Base-by-base conservation (phyloP, 2,329 filamentous ascomycete genomes). In the Aspergillus eucalypticola region DNA sequence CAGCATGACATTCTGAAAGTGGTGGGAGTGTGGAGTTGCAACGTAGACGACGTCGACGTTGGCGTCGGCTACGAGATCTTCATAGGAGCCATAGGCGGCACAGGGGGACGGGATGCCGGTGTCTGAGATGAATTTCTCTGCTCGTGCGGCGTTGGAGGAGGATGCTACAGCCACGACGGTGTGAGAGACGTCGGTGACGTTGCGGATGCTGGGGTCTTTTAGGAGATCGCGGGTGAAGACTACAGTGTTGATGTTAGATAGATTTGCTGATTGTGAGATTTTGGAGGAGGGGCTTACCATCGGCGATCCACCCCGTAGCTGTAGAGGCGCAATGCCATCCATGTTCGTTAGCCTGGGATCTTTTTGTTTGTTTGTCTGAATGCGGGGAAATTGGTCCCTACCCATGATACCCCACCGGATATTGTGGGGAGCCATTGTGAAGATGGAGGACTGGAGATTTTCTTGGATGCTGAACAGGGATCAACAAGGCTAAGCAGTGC, bases 1-100 rank as follows among this genome's bases (percentile, higher is more conserved):
- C n/a, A 96, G 84, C 86, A 92, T 91, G 64, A 87, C 85, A 78
- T 96, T 94, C 75, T 96, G 91, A 80, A 93, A 96, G 80, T 96
- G 92, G 76, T 96, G 92, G 69, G 90, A 93, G 79, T 96, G 92
- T 15, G 92, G 92, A 3, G 92, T 96, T 23, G 91, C 92, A 58
- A 96, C 86, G 76, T 96, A 96, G 78, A 96, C 79, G 68, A 96
- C 90, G 75, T 96, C 90, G 66, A 96, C 85, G 69, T 91, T 84
- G 6, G 88, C 80, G 73, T 96, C 91, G 54, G 85, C 84, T 25
- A 94, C 91, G 27, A 96, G 84, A 73, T 92, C 90, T 63, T 88
- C 83, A 77, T 96, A 96, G 10, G 88, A 91, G 60, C 89, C 90
- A 73, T 96, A 96, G 27, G 88, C 83, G 68, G 86, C 86, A 59